Evolutionary conservation across 1,139 yeast species (phyloP).

Genomic region (Zygosaccharomyces sapae): DNA sequence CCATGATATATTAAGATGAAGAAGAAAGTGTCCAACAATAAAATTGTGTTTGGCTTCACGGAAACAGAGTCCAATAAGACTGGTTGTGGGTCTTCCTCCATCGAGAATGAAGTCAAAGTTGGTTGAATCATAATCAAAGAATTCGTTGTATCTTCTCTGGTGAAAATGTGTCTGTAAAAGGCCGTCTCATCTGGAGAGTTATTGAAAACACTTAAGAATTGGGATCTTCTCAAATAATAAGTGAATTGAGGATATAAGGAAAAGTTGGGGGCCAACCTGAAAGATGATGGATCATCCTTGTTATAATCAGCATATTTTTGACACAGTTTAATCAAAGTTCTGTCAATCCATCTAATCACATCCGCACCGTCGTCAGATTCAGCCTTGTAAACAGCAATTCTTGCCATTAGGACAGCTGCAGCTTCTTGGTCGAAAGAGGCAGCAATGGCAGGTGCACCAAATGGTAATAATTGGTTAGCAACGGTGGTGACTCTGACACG

Average conservation of each 20-base stretch:
- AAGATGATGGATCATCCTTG: constrained; percentile 70
- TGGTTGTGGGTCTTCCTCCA: constrained; percentile 84
- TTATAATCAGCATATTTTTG: constrained; percentile 83
- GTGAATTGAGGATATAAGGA: constrained; percentile 92
- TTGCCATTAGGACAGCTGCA: constrained; percentile 92
- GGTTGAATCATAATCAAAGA: constrained; percentile 98
- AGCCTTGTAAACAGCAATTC: constrained; percentile 86
- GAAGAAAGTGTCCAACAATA: constrained; percentile 91
- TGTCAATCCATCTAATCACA: constrained; percentile 80
- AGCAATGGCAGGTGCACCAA: constrained; percentile 49
- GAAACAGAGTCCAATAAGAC: constrained; percentile 94
- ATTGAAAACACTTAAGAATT: constrained; percentile 92
- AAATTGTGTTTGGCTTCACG: constrained; percentile 80
- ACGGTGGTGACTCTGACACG: constrained; percentile 90
- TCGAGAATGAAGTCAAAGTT: constrained; percentile 79
- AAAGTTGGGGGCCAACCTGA: constrained; percentile 72
- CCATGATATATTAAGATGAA: constrained; percentile 95
- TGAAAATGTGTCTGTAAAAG: constrained; percentile 86
- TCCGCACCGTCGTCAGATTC: constrained; percentile 75
- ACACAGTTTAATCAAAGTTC: constrained; percentile 78
- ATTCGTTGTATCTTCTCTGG: constrained; percentile 87
- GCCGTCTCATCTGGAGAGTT: constrained; percentile 99
- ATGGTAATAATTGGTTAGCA: constrained; percentile 55
- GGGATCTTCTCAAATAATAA: constrained; percentile 93
- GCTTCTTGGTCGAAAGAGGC: constrained; percentile 96